Evolutionary conservation across 2,329 filamentous ascomycete genomes (phyloP).

Genomic region (Xylariales sp.): DNA sequence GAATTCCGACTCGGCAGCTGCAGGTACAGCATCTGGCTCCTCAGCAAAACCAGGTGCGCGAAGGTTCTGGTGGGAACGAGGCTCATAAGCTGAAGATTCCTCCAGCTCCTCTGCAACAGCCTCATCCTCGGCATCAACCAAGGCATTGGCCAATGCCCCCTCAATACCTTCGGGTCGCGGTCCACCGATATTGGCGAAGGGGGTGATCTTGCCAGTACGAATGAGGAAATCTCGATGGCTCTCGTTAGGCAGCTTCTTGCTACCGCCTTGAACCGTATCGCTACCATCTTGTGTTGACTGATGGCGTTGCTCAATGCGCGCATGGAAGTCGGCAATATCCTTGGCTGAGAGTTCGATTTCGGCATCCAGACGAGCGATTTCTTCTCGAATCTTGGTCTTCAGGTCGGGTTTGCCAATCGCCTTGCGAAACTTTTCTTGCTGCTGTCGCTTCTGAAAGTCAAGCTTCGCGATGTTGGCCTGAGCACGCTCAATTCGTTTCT

Average conservation of each 20-base stretch:
- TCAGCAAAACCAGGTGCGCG: conserved; percentile 65
- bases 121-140: conserved; percentile 80
- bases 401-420: conserved; percentile 42
- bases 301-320: conserved; percentile 73
- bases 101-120: conserved; percentile 46
- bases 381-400: conserved; percentile 54
- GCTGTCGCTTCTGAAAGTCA: conserved; percentile 57
- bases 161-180: conserved; percentile 57
- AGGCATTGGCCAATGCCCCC: conserved; percentile 68
- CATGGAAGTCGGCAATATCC: conserved; percentile 76
- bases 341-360: conserved; percentile 61
- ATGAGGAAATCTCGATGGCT: conserved; percentile 85
- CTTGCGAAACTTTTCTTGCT: conserved; percentile 41
- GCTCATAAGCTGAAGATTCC: conserved; percentile 38
- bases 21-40: conserved; percentile 31
- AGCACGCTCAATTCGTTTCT: conserved; percentile 57
- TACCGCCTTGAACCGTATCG: conserved; percentile 40
- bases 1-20: conserved; percentile 46
- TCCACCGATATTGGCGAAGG: conserved; percentile 75
- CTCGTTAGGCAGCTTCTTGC: conserved; percentile 68
- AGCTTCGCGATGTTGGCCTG: conserved; percentile 53
- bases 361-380: conserved; percentile 62
- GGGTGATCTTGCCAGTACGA: conserved; percentile 94
- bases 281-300: conserved; percentile 39
- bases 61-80: conserved; percentile 66